These are phyloP conservation scores for Gossypium ekmanianum DNA, from an alignment of 345 rosid species.

Conservation along the genomic window DNA sequence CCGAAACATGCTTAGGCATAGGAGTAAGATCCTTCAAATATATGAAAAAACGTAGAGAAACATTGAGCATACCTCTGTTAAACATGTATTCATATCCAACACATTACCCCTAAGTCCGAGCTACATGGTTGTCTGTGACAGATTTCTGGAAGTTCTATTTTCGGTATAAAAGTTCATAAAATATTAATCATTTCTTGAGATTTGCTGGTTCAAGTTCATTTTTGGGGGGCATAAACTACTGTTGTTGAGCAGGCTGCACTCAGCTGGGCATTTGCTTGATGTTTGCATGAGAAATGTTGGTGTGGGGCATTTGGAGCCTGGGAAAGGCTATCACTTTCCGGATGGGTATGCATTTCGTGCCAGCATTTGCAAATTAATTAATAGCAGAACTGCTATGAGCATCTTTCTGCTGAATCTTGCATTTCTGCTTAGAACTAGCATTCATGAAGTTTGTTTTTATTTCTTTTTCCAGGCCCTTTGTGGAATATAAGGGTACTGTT, in stretches of 20 bases:
- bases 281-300: conserved; percentile 58
- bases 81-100: too few species aligned
- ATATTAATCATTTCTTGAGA: background rate
- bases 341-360: conserved; percentile 51
- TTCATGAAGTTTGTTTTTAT: conserved; percentile 18
- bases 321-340: conserved; percentile 85
- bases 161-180: background rate
- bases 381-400: background rate
- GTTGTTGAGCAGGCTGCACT: conserved; percentile 58
- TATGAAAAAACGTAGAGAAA: too few species aligned
- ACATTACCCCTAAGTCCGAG: too few species aligned
- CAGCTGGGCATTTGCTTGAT: conserved; percentile 87
- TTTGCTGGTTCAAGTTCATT: background rate
- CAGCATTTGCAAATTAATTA: background rate
- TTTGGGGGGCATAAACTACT: background rate
- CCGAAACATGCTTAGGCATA: too few species aligned
- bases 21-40: too few species aligned
- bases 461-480: conserved; percentile 60
- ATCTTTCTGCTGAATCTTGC: background rate
- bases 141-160: background rate
- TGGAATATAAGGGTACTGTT: conserved; percentile 69
- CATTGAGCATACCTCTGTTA: too few species aligned
- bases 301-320: conserved; percentile 61
- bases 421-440: background rate
- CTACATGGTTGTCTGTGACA: background rate